Percentiles rank a stretch among this genome's conserved stretches.
Evolutionary conservation across 2,329 filamentous ascomycete genomes (phyloP).

Genomic region (Biscogniauxia marginata): DNA sequence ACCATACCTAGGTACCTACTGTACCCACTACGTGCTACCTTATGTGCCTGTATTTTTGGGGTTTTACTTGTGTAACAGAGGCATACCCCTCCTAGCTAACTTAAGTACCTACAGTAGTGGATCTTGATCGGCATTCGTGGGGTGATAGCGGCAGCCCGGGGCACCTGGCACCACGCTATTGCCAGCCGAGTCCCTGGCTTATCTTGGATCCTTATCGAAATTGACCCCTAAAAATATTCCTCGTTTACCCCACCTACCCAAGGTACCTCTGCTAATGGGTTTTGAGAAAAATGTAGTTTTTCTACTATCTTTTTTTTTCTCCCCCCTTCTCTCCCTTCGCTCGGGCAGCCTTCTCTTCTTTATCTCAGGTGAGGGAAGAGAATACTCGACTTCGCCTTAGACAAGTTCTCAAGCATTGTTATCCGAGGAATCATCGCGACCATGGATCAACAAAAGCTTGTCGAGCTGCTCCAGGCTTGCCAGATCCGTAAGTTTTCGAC

Average conservation of each 20-base stretch:
- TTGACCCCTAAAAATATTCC: background rate
- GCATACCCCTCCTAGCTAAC: background rate
- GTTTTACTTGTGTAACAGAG: too few species aligned
- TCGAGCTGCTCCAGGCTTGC: conserved; percentile 82
- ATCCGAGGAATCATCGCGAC: conserved; percentile 11
- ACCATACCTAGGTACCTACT: too few species aligned
- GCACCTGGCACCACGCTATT: background rate
- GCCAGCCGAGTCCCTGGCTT: too few species aligned
- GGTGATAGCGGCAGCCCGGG: background rate
- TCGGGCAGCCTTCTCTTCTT: background rate
- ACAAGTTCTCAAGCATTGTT: background rate
- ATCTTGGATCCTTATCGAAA: background rate
- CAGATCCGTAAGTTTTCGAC: conserved; percentile 69
- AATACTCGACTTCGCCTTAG: background rate
- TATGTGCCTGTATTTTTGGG: too few species aligned
- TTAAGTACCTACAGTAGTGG: too few species aligned
- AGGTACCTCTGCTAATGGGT: background rate
- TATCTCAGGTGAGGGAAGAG: background rate
- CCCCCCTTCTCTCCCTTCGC: background rate
- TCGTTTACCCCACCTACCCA: background rate
- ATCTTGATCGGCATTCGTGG: background rate
- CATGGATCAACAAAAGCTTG: conserved; percentile 82
- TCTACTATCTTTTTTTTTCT: background rate
- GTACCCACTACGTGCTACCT: too few species aligned
- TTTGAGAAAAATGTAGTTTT: background rate